Conservation (phyloP, 1,139 yeast species). For the Chernovozyma sophiae-reginae region DNA sequence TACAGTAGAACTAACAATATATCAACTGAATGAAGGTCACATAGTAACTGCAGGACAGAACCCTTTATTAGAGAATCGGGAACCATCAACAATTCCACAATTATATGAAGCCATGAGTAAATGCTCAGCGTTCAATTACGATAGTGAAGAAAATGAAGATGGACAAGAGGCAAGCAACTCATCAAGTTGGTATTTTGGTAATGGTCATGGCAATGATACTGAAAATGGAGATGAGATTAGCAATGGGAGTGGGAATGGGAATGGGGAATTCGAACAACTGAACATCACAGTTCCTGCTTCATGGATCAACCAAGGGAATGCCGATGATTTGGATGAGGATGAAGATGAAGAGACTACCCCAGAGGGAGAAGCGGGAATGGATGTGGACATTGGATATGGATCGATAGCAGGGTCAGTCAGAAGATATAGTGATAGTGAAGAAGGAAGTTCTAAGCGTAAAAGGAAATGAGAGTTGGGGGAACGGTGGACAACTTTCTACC, state of each 20-base stretch:
- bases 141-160: slow-evolving; percentile 10
- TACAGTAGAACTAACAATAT: slow-evolving; percentile 18
- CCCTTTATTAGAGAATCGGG: slow-evolving; percentile 9
- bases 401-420: slow-evolving; percentile 34
- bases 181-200: neutral
- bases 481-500: too few relatives aligned
- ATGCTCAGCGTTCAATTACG: slow-evolving; percentile 36
- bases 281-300: slow-evolving; percentile 5
- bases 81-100: slow-evolving; percentile 10
- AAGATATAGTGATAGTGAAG: slow-evolving; percentile 19
- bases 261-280: neutral
- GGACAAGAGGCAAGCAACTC: neutral
- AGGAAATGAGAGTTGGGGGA: slow-evolving; percentile 4
- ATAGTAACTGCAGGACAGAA: slow-evolving; percentile 2
- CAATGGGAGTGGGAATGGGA: neutral
- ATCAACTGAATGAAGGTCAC: neutral
- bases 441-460: slow-evolving; percentile 6
- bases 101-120: slow-evolving; percentile 35
- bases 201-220: neutral
- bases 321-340: slow-evolving; percentile 9
- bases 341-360: slow-evolving; percentile 6
- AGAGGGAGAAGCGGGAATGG: slow-evolving; percentile 38
- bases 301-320: slow-evolving; percentile 8
- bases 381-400: slow-evolving; percentile 40
- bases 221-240: neutral